A percentile compares a stretch with the other conserved stretches of the same genome.
phyloP scores from a whole-genome alignment of 2,329 filamentous ascomycete species.

The Cryoendolithus antarcticus region DNA sequence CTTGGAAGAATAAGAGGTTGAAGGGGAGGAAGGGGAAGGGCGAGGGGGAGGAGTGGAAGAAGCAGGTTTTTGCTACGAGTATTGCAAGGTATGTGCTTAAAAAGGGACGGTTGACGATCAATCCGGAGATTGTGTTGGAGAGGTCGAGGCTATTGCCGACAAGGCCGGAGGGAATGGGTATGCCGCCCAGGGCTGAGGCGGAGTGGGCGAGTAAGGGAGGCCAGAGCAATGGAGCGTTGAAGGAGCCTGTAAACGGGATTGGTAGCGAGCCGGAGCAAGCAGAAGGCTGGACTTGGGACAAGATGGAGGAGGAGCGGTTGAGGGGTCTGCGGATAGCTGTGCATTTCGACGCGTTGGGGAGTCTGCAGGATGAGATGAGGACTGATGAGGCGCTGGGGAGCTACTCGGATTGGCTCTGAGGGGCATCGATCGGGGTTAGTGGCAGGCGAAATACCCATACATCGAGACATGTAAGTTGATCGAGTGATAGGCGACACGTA shows the following conservation, averaged over 20 bases:
- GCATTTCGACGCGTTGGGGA: conserved; percentile 43
- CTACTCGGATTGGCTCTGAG: conserved; percentile 5
- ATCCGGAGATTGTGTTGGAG: conserved; percentile 63
- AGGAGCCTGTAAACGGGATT: neutral
- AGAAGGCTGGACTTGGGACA: conserved; percentile 47
- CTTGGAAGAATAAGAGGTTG: conserved; percentile 3
- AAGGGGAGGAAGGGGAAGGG: conserved; percentile 13
- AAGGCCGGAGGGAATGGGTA: conserved; percentile 46
- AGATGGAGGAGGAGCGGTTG: conserved; percentile 45
- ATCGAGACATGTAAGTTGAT: neutral
- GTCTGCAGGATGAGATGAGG: conserved; percentile 39
- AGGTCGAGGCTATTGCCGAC: conserved; percentile 63
- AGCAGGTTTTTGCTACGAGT: conserved; percentile 37
- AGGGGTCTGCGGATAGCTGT: conserved; percentile 43
- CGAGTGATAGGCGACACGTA: neutral
- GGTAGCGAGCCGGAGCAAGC: conserved; percentile 7
- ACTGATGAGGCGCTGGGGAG: conserved; percentile 24
- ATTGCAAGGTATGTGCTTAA: conserved; percentile 40
- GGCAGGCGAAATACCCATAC: neutral
- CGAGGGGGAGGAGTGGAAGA: conserved; percentile 26
- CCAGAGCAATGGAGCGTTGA: conserved; percentile 9
- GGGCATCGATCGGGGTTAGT: neutral
- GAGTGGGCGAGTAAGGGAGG: conserved; percentile 18
- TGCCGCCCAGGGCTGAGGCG: conserved; percentile 19
- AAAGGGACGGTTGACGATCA: conserved; percentile 59